These are phyloP conservation scores for Anisodus tanguticus DNA, from an alignment of 257 asterid species.

Conservation along the genomic window DNA sequence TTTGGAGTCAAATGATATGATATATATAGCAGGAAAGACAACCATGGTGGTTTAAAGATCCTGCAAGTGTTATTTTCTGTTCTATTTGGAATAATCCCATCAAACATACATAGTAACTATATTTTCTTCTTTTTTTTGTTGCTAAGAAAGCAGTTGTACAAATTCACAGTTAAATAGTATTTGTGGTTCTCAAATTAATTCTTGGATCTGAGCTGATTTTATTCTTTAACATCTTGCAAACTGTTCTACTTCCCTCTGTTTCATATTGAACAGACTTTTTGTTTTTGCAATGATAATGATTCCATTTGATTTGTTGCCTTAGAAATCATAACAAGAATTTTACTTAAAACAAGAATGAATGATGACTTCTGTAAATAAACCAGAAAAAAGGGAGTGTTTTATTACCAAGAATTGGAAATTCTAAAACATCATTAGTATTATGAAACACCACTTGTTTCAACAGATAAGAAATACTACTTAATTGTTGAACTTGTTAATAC, in stretches of 20 bases:
- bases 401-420: neutral
- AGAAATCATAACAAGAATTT: neutral
- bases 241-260: neutral
- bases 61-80: constrained; percentile 24
- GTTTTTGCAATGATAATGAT: neutral
- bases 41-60: constrained; percentile 28
- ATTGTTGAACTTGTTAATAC: neutral
- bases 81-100: constrained; percentile 30
- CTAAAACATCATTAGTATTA: neutral
- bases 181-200: neutral
- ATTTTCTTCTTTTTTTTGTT: neutral
- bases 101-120: neutral
- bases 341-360: constrained; percentile 5
- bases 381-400: neutral
- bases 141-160: constrained; percentile 29
- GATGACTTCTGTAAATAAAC: neutral
- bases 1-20: neutral
- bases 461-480: neutral
- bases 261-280: neutral
- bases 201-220: neutral
- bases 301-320: neutral
- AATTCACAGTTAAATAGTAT: neutral
- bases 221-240: neutral
- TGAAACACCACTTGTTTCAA: neutral
- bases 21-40: neutral